Evolutionary conservation across 140 eudicot species (phyloP).

Genomic region (Stevia rebaudiana): DNA sequence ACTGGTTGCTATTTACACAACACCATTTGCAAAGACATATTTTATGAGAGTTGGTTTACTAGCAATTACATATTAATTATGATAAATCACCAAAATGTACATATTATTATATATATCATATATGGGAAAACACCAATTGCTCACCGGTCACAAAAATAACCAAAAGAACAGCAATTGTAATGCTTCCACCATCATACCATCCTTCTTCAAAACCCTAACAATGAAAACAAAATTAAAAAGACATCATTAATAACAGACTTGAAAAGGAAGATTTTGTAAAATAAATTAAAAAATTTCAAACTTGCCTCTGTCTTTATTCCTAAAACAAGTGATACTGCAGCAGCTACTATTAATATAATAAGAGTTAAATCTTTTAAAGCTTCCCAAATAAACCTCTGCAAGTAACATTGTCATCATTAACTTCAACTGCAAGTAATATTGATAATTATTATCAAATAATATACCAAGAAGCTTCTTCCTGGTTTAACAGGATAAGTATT

Average conservation of each 20-base stretch:
- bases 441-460: not conserved
- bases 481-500: conserved; percentile 85
- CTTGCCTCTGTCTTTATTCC: conserved; percentile 88
- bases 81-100: too few relatives aligned
- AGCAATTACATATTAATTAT: not conserved
- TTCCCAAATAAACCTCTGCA: conserved; percentile 81
- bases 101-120: not conserved
- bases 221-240: conserved; percentile 11
- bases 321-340: conserved; percentile 65
- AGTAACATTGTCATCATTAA: conserved; percentile 15
- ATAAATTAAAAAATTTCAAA: too few relatives aligned
- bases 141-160: conserved; percentile 90
- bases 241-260: not conserved
- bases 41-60: not conserved
- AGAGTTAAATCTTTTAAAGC: conserved; percentile 91
- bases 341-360: conserved; percentile 75
- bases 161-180: conserved; percentile 87
- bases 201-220: conserved; percentile 79
- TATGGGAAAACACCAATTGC: not conserved
- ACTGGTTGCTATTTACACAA: conserved; percentile 52
- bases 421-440: not conserved
- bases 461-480: conserved; percentile 70
- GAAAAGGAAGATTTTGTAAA: not conserved
- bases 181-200: conserved; percentile 98
- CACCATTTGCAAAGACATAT: conserved; percentile 1